phyloP scores from a whole-genome alignment of 2,329 filamentous ascomycete genomes.

The Penicillium sp. region DNA sequence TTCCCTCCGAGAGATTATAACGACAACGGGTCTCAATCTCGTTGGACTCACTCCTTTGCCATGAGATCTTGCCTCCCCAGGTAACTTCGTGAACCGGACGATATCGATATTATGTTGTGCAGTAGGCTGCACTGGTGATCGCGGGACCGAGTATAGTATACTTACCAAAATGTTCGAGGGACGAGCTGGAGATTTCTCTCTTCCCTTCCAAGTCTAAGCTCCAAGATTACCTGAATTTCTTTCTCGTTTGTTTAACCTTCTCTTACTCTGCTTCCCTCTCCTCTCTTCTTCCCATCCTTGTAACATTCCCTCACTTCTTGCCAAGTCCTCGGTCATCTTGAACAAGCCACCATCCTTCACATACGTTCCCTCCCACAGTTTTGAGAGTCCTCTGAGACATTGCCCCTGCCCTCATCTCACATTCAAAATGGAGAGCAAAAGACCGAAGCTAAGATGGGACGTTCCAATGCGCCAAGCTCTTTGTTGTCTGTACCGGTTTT shows the following conservation, averaged over 20 bases:
- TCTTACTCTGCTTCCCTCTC: not conserved
- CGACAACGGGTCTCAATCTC: no score
- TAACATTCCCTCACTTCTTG: not conserved
- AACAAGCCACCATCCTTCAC: not conserved
- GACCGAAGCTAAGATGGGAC: slow-evolving; percentile 19
- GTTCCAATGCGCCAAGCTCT: slow-evolving; percentile 19
- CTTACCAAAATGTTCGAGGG: not conserved
- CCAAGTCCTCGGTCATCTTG: not conserved
- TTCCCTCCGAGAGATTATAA: no score
- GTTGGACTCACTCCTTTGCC: no score
- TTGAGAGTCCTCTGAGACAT: not conserved
- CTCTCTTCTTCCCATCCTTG: not conserved
- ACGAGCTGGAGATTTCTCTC: not conserved
- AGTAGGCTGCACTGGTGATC: no score
- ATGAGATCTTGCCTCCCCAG: no score
- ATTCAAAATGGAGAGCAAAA: not conserved
- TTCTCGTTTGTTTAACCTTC: not conserved
- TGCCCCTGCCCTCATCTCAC: no score
- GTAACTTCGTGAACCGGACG: no score
- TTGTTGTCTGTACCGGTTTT: slow-evolving; percentile 31
- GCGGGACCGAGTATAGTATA: not conserved
- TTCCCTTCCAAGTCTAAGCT: not conserved
- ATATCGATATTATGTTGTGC: no score
- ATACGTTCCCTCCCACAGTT: not conserved
- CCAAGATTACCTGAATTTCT: not conserved